These are phyloP conservation scores for Ustilaginoidea virens DNA, from an alignment of 2,329 filamentous ascomycete genomes.

Conservation along the genomic window DNA sequence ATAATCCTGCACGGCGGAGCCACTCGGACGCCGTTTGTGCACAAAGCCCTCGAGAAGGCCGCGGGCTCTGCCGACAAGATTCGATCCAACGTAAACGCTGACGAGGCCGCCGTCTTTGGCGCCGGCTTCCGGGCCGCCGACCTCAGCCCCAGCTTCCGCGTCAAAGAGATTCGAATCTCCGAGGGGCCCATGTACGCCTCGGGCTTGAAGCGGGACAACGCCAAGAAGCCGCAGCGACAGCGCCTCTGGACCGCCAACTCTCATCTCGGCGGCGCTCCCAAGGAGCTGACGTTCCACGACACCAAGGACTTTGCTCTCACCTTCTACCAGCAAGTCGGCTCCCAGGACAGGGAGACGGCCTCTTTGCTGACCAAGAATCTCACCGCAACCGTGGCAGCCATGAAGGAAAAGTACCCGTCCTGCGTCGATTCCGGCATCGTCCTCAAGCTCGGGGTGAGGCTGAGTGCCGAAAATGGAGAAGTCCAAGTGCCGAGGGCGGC, in stretches of 20 bases:
- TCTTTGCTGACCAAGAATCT: slow-evolving; percentile 68
- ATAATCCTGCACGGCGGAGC: slow-evolving; percentile 88
- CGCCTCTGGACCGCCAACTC: slow-evolving; percentile 71
- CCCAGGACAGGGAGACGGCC: slow-evolving; percentile 44
- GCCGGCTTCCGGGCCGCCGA: slow-evolving; percentile 88
- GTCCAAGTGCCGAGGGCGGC: slow-evolving; percentile 63
- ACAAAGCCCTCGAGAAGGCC: slow-evolving; percentile 68
- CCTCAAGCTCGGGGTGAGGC: slow-evolving; percentile 62
- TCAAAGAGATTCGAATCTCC: slow-evolving; percentile 85
- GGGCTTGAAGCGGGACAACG: slow-evolving; percentile 57
- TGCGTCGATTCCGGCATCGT: slow-evolving; percentile 64
- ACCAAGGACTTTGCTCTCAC: slow-evolving; percentile 65
- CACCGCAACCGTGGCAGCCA: slow-evolving; percentile 62
- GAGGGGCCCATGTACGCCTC: slow-evolving; percentile 63
- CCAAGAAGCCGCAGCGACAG: slow-evolving; percentile 58
- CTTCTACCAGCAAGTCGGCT: slow-evolving; percentile 59
- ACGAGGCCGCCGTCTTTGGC: slow-evolving; percentile 91
- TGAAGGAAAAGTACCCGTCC: slow-evolving; percentile 59
- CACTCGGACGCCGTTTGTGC: slow-evolving; percentile 84
- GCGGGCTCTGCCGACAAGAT: slow-evolving; percentile 63
- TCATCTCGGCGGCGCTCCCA: slow-evolving; percentile 56
- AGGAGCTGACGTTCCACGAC: slow-evolving; percentile 74
- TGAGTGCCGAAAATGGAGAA: slow-evolving; percentile 60
- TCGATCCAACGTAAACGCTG: slow-evolving; percentile 87
- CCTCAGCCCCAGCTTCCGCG: slow-evolving; percentile 86